Evolutionary conservation across 139 green algal genomes (phyloP).

Genomic region (Pleodorina starrii): DNA sequence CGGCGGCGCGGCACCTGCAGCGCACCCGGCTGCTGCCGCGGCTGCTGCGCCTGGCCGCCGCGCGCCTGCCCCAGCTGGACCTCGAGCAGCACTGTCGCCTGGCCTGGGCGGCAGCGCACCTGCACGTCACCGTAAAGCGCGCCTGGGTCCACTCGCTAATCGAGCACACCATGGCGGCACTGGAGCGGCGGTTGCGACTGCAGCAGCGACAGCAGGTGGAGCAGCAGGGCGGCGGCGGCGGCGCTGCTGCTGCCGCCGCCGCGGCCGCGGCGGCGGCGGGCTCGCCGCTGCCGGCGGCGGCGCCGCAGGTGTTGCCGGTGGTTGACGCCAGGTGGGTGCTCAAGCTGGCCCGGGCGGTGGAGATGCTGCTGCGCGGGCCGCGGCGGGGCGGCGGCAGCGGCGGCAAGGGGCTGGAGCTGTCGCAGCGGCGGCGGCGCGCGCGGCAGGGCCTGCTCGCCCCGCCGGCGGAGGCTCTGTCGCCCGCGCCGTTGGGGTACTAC

Average conservation of each 20-base stretch:
- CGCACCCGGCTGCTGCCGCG: background rate
- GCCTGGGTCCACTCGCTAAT: background rate
- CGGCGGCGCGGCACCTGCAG: background rate
- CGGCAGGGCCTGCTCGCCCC: too few relatives aligned
- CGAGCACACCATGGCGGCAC: background rate
- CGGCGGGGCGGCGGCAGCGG: background rate
- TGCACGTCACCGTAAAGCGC: background rate
- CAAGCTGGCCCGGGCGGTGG: conserved; percentile 4
- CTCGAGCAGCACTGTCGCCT: conserved; percentile 25
- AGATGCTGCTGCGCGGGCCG: background rate
- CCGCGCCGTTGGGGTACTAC: background rate
- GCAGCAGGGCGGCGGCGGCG: background rate
- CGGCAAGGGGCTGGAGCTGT: background rate
- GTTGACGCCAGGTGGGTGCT: background rate
- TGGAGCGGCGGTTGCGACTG: background rate
- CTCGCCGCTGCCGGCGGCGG: background rate
- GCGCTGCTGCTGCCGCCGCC: background rate
- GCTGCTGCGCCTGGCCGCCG: background rate
- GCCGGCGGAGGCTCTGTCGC: background rate
- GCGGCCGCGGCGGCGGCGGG: background rate
- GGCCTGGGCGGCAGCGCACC: conserved; percentile 3
- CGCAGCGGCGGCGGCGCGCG: background rate
- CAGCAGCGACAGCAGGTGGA: background rate
- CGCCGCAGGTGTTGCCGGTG: background rate
- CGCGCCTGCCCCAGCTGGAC: background rate